Conservation (phyloP, 2,329 filamentous ascomycete species). For the Ophiostoma sp. region DNA sequence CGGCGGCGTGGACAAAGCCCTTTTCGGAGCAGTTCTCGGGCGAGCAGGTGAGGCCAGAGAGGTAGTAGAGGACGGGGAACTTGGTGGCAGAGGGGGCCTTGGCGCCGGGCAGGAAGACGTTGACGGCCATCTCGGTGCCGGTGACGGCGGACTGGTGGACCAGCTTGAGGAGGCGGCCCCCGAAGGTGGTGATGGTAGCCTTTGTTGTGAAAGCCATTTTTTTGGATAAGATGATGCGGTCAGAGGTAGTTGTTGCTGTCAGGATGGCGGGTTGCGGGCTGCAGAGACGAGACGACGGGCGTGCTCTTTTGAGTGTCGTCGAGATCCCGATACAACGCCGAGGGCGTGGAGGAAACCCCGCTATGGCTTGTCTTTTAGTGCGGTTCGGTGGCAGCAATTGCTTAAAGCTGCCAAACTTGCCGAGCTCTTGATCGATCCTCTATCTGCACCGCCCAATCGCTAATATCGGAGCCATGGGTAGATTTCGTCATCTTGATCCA, state of each 20-base stretch:
- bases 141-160: constrained; percentile 74
- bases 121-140: constrained; percentile 84
- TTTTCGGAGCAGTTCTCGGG: constrained; percentile 78
- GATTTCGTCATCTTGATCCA: background rate
- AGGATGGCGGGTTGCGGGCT: background rate
- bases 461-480: background rate
- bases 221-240: background rate
- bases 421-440: background rate
- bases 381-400: background rate
- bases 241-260: background rate
- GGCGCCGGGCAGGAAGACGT: constrained; percentile 80
- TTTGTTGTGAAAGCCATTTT: constrained; percentile 83
- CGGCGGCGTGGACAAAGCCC: constrained; percentile 86
- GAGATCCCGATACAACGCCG: constrained; percentile 23
- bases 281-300: background rate
- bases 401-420: constrained; percentile 10
- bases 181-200: constrained; percentile 83
- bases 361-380: background rate
- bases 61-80: constrained; percentile 83
- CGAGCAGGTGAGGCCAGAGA: constrained; percentile 91
- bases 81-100: constrained; percentile 48
- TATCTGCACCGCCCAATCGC: background rate
- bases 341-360: constrained; percentile 19
- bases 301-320: background rate
- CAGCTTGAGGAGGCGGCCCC: constrained; percentile 91